Base-by-base conservation (phyloP, 176 grass and related monocot genomes). In the Canna indica region DNA sequence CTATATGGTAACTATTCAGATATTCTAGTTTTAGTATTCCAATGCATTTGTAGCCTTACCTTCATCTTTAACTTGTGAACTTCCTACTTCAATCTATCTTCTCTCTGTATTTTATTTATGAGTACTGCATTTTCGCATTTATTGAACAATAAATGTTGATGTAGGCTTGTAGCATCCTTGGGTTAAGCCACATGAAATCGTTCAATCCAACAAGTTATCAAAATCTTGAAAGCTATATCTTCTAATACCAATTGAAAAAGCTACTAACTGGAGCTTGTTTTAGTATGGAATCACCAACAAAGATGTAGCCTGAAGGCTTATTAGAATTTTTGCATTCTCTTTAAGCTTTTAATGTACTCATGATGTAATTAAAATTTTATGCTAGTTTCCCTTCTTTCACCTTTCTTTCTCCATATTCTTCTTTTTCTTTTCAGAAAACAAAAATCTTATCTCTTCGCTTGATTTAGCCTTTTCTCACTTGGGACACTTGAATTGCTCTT, bases 1-100 rank as follows among this genome's bases (percentile, higher is more conserved):
- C 68, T 96, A 96, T 78, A 76, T 91, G 74, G 88, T 87, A 83
- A 46, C 67, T 68, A 76, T 59, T 35, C 14, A 36, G 24, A 39
- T 41, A n/a, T 24, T 48, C 48, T 44, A 42, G 13, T 68, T 33
- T 41, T 68, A 50, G 22, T 61, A 54, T 32, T 59, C 29, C 47
- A 60, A 54, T 77, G 22, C 6, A 42, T 61, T 77, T 20, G 71
- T 54, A 62, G 27, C 22, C 18, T 66, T 13, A 3, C n/a, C 34
- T 16, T 38, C n/a, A 17, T 66, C 16, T 36, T 22, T 22, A 62
- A 7, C 29, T 62, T 62, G 59, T 62, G 59, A 62, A 62, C 14
- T 72, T 79, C n/a, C 39, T 70, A 47, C 44, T 22, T 38, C 44
- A 26, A 47, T 24, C 66, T 47, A 14, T 38, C 0, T 73, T 54